A percentile compares a stretch with the other conserved stretches of the same genome.
These are phyloP conservation scores for Fusarium cicatricum DNA, from an alignment of 2,329 filamentous ascomycete species.

Conservation along the genomic window DNA sequence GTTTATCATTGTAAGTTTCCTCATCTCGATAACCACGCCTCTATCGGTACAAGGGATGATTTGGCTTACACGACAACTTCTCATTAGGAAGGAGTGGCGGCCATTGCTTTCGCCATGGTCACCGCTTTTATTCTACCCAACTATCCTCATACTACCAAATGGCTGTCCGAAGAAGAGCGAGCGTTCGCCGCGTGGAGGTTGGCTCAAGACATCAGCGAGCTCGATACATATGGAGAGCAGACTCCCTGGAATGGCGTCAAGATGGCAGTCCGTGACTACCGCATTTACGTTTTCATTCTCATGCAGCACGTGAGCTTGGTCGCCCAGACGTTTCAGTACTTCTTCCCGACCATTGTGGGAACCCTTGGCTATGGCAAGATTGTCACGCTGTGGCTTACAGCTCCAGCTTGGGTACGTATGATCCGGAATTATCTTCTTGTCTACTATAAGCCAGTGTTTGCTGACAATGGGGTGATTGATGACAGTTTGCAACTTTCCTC, in stretches of 20 bases:
- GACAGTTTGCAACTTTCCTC: slow-evolving; percentile 58
- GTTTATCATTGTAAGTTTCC: slow-evolving; percentile 63
- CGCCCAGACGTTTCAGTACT: slow-evolving; percentile 68
- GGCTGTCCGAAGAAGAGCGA: slow-evolving; percentile 60
- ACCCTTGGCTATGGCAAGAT: slow-evolving; percentile 66
- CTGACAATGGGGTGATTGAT: background rate
- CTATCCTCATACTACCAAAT: slow-evolving; percentile 61
- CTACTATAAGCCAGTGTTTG: background rate
- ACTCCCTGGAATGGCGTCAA: slow-evolving; percentile 56
- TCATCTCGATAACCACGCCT: background rate
- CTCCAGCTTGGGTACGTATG: slow-evolving; percentile 60
- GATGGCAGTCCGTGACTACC: slow-evolving; percentile 57
- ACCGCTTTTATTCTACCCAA: slow-evolving; percentile 56
- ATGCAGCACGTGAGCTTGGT: slow-evolving; percentile 62
- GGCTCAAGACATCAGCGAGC: slow-evolving; percentile 56
- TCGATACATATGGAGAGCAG: slow-evolving; percentile 50
- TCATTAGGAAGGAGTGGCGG: slow-evolving; percentile 50
- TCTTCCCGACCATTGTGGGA: slow-evolving; percentile 70
- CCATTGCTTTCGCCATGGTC: slow-evolving; percentile 48
- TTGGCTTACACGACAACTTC: background rate
- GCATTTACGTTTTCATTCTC: slow-evolving; percentile 62
- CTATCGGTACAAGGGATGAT: background rate
- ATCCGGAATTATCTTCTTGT: background rate
- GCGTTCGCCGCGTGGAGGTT: slow-evolving; percentile 62
- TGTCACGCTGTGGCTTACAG: slow-evolving; percentile 64